phyloP scores from a whole-genome alignment of 164 flowering plant genomes.

The Annona squamosa region DNA sequence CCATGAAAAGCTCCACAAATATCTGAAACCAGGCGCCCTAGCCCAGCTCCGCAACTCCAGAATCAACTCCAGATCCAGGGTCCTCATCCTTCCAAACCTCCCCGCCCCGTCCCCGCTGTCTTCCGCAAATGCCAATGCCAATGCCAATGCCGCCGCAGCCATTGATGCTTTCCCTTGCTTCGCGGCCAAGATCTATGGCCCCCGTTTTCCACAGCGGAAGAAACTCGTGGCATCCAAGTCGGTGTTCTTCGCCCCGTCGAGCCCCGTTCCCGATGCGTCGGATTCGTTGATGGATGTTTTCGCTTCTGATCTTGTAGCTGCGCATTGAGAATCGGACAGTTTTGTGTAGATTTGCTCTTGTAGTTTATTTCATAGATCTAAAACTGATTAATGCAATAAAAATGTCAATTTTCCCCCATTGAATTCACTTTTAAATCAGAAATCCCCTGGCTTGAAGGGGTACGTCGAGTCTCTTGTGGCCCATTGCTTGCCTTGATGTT shows the following conservation, averaged over 20 bases:
- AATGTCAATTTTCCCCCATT: neutral
- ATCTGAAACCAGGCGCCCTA: constrained; percentile 34
- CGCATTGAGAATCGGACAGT: constrained; percentile 20
- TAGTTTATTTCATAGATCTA: neutral
- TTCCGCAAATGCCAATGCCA: neutral
- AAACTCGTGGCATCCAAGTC: constrained; percentile 35
- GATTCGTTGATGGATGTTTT: constrained; percentile 23
- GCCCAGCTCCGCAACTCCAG: constrained; percentile 34
- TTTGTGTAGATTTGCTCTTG: neutral
- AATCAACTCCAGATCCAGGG: constrained; percentile 23
- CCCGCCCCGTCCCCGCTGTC: constrained; percentile 7
- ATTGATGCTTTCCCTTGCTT: constrained; percentile 28
- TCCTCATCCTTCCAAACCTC: constrained; percentile 10
- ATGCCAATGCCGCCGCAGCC: constrained; percentile 8
- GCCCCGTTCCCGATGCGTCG: constrained; percentile 15
- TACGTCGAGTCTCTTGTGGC: too few relatives aligned
- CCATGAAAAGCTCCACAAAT: constrained; percentile 18
- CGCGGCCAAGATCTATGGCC: constrained; percentile 17
- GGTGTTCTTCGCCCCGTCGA: constrained; percentile 15
- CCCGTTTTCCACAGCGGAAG: constrained; percentile 33
- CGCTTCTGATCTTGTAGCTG: constrained; percentile 22
- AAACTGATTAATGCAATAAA: neutral
- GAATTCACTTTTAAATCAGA: too few relatives aligned
- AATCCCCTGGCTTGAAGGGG: too few relatives aligned
- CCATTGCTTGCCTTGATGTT: too few relatives aligned